A percentile compares a stretch with the other conserved stretches of the same genome.
Evolutionary conservation across 805 yeast genomes (phyloP).

Genomic region (Lachancea nothofagi): DNA sequence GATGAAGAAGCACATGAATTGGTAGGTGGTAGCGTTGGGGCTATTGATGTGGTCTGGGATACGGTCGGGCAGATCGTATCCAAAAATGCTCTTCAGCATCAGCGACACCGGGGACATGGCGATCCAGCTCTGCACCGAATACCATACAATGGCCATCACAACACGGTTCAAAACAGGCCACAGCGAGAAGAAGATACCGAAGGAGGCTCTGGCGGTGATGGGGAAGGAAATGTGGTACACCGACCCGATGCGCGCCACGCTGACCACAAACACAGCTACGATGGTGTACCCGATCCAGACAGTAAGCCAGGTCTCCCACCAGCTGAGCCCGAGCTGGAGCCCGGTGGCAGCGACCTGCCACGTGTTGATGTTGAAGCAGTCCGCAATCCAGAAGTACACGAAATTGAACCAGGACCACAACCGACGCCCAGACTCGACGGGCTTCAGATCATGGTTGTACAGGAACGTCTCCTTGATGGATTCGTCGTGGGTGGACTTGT

Average conservation of each 20-base stretch:
- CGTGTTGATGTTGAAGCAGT: conserved; percentile 82
- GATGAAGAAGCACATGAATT: conserved; percentile 69
- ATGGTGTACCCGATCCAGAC: conserved; percentile 80
- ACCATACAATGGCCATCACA: conserved; percentile 85
- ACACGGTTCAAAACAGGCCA: conserved; percentile 90
- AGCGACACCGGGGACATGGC: conserved; percentile 78
- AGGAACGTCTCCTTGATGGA: conserved; percentile 55
- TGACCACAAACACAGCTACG: conserved; percentile 61
- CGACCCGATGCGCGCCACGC: conserved; percentile 75
- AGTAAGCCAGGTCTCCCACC: conserved; percentile 91
- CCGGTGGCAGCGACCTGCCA: conserved; percentile 92
- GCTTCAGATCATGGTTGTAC: conserved; percentile 69
- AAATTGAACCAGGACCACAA: conserved; percentile 84
- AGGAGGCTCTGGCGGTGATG: conserved; percentile 70
- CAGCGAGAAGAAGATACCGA: conserved; percentile 79
- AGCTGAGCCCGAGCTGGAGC: conserved; percentile 64
- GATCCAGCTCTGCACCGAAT: conserved; percentile 77
- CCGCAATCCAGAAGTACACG: conserved; percentile 82
- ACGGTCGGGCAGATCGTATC: conserved; percentile 52
- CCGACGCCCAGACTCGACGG: conserved; percentile 68
- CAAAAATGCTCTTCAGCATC: conserved; percentile 74
- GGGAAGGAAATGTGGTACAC: conserved; percentile 83
- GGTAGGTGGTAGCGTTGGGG: conserved; percentile 63
- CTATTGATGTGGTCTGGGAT: conserved; percentile 58
- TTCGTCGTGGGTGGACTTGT: conserved; percentile 7